Base-by-base conservation (phyloP, 2,329 filamentous ascomycete species). In the Penicillium psychrosexuale region DNA sequence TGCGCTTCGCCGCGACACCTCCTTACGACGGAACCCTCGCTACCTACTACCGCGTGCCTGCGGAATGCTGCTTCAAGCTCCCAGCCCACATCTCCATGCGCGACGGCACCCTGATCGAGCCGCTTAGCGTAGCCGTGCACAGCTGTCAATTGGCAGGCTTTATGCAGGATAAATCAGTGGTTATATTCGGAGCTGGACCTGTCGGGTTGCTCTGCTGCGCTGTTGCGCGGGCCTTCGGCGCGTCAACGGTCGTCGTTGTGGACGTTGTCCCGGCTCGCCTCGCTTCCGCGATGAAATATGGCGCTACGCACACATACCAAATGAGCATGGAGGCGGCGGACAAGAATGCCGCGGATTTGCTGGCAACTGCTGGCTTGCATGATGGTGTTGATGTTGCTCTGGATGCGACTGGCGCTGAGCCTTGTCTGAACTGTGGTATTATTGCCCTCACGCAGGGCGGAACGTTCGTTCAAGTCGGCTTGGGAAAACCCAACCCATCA, bases 61-160 rank as follows among this genome's bases (percentile, higher is more conserved):
- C 86, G 62, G 91, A 96, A 72, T 95, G 93, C 72, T 95, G 90
- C 81, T 94, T 91, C 76, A 89, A 89, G 77, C 82, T 97, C 15
- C 90, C 92, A 3, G 1, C 36, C 1, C 61, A 64, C 36, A 51
- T 66, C 17, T 65, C 8, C 82, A 77, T 93, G 48, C 87, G 92
- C 69, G 90, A 96, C 74, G 92, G 91, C 48, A 90, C 92, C 2
- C 77, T 97, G 62, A 84, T 96, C 61, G 92, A 97, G 80, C 90
- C 90, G 9, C 82, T 94, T 33, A 86, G 88, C 38, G 90, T 94
- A 13, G 90, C 86, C 17, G 90, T 94, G 31, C 90, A 94, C 76
- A 88, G 91, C 62, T 85, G 85, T 55, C 83, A 84, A 66, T 87
- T 91, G 75, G 89, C 87, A 1, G 75, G 77, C 19, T 79, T 93